Evolutionary conservation across 805 yeast species (phyloP), one percentile per base, ranked within the genome.

Genomic region (Phaffomyces thermotolerans): DNA sequence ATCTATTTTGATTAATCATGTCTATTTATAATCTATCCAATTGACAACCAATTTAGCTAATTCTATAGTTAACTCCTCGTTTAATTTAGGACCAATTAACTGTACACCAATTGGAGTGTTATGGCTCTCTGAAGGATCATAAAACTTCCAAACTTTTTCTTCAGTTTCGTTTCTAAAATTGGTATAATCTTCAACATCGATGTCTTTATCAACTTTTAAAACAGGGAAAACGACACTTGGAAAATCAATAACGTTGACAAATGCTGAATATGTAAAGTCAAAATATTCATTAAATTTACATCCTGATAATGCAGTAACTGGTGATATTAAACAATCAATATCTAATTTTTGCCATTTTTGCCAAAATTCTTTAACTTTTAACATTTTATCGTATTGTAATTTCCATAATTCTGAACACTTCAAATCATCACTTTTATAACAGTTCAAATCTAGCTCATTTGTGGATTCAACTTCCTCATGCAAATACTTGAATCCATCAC

Each of bases 181-280:
- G 33, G 10, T n/a, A 4, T 37, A 10, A 4, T 42, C 41, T 1
- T 17, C 35, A 4, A 33, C n/a, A 18, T 47, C 48, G 3, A 43
- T 31, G 1, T 39, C 40, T 34, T 62, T 47, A 56, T 78, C 78
- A 10, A 71, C 82, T 44, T 65, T 62, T 6, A 76, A 67, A 3
- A 76, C 78, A 1, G 86, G 86, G 31, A 80, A 49, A 1, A 68
- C 69, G 35, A 74, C 76, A 38, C 74, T 69, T 25, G 78, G 62
- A 53, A 74, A 75, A 56, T 78, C 83, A n/a, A 78, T 56, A 15
- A 73, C 65, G 57, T 78, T 78, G 54, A 75, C 65, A 55, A 69
- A 58, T 31, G 74, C 68, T 2, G 86, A 79, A 58, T 81, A 81
- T 2, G 73, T 71, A 36, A 64, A 60, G 33, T 65, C 64, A 46